Percentiles rank a stretch among this genome's conserved stretches.
Conservation (phyloP, 2,329 filamentous ascomycete genomes). For the Trichophyton verrucosum region DNA sequence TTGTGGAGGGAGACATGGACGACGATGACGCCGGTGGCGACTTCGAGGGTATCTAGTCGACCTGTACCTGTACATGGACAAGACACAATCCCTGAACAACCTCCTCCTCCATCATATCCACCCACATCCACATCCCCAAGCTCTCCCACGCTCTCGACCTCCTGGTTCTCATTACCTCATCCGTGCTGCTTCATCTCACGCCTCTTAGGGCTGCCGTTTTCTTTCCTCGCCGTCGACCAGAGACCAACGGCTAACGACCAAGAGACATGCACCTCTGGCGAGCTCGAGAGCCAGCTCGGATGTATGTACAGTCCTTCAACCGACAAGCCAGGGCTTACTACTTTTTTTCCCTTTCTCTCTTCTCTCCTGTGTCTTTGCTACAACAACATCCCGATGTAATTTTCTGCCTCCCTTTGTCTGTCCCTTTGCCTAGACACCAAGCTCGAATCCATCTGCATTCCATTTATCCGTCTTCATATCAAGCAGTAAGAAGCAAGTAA, state of each 20-base stretch:
- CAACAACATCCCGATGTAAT: slow-evolving; percentile 5
- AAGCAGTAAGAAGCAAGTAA: neutral
- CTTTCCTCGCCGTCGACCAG: slow-evolving; percentile 5
- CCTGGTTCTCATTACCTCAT: neutral
- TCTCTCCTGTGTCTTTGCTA: slow-evolving; percentile 1
- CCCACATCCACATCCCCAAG: neutral
- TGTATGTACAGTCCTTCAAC: slow-evolving; percentile 18
- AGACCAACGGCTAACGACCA: slow-evolving; percentile 6
- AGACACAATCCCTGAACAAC: neutral
- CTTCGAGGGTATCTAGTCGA: slow-evolving; percentile 75
- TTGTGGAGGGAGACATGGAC: slow-evolving; percentile 92
- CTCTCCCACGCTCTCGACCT: neutral
- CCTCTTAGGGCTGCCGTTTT: neutral
- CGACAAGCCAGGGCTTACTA: slow-evolving; percentile 10
- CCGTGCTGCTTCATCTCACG: neutral
- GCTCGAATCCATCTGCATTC: neutral
- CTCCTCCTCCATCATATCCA: neutral
- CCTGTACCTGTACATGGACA: neutral
- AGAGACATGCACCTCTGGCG: neutral
- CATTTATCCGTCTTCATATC: neutral
- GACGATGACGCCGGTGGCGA: slow-evolving; percentile 92
- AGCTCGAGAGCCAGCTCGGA: slow-evolving; percentile 6
- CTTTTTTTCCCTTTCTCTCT: neutral
- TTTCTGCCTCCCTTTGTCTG: neutral
- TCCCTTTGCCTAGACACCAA: neutral